Conservation (phyloP, 2,329 filamentous ascomycete genomes). For the Epichloe sp. region DNA sequence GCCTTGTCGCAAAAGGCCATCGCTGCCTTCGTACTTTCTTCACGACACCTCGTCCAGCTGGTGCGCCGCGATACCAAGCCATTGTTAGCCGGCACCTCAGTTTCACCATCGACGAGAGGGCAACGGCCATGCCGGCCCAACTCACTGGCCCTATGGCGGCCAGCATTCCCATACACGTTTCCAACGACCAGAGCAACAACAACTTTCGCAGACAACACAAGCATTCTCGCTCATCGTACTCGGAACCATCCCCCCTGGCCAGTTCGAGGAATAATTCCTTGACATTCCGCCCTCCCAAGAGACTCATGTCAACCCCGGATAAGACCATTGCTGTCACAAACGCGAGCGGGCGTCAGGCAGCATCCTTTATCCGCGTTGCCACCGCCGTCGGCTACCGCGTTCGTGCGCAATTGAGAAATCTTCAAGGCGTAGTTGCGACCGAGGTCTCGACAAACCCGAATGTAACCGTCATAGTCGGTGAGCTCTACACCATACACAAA, state of each 20-base stretch:
- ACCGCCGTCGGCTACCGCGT: constrained; percentile 89
- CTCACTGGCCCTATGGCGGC: constrained; percentile 24
- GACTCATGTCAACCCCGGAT: constrained; percentile 44
- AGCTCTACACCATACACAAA: constrained; percentile 45
- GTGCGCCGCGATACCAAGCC: background rate
- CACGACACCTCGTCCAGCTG: background rate
- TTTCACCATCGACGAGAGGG: background rate
- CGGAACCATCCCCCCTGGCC: constrained; percentile 42
- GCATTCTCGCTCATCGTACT: constrained; percentile 49
- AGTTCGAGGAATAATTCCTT: constrained; percentile 45
- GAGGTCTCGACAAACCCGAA: constrained; percentile 76
- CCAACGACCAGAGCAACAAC: constrained; percentile 21
- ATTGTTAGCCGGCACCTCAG: background rate
- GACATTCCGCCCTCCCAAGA: constrained; percentile 47
- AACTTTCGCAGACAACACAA: constrained; percentile 37
- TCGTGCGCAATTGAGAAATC: constrained; percentile 77
- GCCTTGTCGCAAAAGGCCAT: constrained; percentile 11
- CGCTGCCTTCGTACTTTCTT: background rate
- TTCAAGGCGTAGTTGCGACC: constrained; percentile 75
- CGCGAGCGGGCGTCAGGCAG: constrained; percentile 87
- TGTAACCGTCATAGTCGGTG: constrained; percentile 50
- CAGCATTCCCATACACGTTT: constrained; percentile 25
- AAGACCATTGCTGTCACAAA: constrained; percentile 94
- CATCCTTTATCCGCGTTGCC: constrained; percentile 86
- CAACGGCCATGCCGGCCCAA: constrained; percentile 25